Conservation (phyloP, 2,329 filamentous ascomycete genomes). For the Fusarium algeriense region DNA sequence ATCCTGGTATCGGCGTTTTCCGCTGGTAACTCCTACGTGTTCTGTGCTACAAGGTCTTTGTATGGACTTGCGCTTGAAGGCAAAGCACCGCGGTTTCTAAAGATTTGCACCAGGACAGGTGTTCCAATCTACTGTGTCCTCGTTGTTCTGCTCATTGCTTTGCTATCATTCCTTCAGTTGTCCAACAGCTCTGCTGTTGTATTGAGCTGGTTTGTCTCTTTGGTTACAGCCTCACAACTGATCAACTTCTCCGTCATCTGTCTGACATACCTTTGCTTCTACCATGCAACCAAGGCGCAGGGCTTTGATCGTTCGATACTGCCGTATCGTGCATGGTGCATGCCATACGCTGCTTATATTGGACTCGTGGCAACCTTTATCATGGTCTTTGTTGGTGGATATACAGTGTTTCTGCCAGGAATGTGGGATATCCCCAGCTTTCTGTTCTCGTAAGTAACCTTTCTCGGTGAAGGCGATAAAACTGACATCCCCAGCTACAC, state of each 20-base stretch:
- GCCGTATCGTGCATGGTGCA: constrained; percentile 76
- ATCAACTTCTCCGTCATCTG: constrained; percentile 79
- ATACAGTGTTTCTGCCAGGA: constrained; percentile 78
- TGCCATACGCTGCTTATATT: constrained; percentile 79
- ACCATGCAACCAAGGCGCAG: constrained; percentile 76
- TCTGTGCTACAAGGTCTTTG: constrained; percentile 76
- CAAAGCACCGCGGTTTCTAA: constrained; percentile 72
- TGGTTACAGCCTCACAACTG: constrained; percentile 78
- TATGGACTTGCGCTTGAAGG: constrained; percentile 77
- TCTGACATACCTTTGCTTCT: constrained; percentile 78
- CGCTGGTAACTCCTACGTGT: constrained; percentile 74
- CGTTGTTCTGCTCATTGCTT: constrained; percentile 73
- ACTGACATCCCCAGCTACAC: constrained; percentile 4
- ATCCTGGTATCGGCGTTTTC: constrained; percentile 75
- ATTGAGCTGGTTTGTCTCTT: constrained; percentile 77
- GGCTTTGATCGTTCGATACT: constrained; percentile 74
- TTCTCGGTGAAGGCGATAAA: accelerated
- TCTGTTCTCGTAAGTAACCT: constrained; percentile 71
- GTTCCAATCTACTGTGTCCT: constrained; percentile 81
- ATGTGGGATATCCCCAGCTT: constrained; percentile 78
- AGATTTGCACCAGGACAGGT: constrained; percentile 70
- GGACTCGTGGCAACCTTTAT: constrained; percentile 72
- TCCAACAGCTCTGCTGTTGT: constrained; percentile 74
- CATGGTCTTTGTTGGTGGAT: constrained; percentile 82
- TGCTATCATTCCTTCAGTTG: constrained; percentile 81